Evolutionary conservation across 164 flowering plant genomes (phyloP).

Genomic region (Sextonia rubra): DNA sequence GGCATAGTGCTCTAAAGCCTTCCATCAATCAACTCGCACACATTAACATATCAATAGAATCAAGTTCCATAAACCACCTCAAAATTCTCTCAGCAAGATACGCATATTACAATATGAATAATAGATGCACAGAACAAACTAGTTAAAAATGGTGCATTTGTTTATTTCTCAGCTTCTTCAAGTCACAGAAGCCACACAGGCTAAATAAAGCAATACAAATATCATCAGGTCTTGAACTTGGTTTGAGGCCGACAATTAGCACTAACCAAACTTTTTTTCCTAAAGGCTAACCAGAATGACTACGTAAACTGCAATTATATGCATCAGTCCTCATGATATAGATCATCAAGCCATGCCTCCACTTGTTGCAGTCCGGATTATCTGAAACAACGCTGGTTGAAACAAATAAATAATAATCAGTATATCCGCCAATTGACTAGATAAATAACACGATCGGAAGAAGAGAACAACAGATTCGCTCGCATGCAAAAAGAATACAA

Average conservation of each 20-base stretch:
- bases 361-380: slow-evolving; percentile 69
- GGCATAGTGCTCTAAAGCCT: no score
- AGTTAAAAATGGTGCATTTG: background rate
- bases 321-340: background rate
- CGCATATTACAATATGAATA: no score
- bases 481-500: no score
- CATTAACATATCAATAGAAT: no score
- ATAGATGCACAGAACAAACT: no score
- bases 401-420: background rate
- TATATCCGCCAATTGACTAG: background rate
- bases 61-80: no score
- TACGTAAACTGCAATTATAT: background rate
- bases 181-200: background rate
- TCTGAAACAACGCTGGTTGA: slow-evolving; percentile 68
- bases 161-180: background rate
- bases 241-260: background rate
- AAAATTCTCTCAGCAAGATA: no score
- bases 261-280: background rate
- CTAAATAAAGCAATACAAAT: background rate
- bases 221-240: background rate
- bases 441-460: no score
- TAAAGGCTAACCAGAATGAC: background rate
- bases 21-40: no score
- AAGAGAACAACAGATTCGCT: no score
- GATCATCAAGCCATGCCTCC: slow-evolving; percentile 56